Evolutionary conservation across 352 stramenopile genomes (phyloP).

Genomic region (Globisporangium paroecandrum): DNA sequence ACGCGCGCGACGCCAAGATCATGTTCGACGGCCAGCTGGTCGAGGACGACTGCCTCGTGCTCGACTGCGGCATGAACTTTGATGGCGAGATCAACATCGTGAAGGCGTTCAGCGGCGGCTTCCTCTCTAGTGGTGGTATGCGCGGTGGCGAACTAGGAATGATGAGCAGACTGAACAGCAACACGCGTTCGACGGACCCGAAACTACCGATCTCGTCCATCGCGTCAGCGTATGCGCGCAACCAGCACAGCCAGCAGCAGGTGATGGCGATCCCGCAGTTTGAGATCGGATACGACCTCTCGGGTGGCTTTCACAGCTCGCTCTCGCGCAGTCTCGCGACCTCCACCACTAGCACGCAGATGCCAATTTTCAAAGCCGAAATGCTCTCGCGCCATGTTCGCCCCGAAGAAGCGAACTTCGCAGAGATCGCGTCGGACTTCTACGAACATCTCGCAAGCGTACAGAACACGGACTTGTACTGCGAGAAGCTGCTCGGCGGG

Average conservation of each 20-base stretch:
- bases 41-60: slow-evolving; percentile 72
- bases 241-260: slow-evolving; percentile 16
- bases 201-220: slow-evolving; percentile 76
- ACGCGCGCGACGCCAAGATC: slow-evolving; percentile 44
- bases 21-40: slow-evolving; percentile 77
- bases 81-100: slow-evolving; percentile 75
- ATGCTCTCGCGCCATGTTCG: slow-evolving; percentile 55
- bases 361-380: slow-evolving; percentile 27
- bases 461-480: slow-evolving; percentile 67
- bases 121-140: background rate
- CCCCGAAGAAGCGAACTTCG: slow-evolving; percentile 73
- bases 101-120: slow-evolving; percentile 22
- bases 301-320: slow-evolving; percentile 40
- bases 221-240: slow-evolving; percentile 50
- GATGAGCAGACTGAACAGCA: slow-evolving; percentile 2
- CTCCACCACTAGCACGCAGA: slow-evolving; percentile 12
- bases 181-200: slow-evolving; percentile 24
- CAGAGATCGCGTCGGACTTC: slow-evolving; percentile 72
- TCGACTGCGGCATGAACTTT: slow-evolving; percentile 77
- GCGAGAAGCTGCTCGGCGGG: slow-evolving; percentile 64
- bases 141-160: slow-evolving; percentile 1
- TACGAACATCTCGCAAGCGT: slow-evolving; percentile 69
- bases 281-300: slow-evolving; percentile 25
- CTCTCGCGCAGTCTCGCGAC: slow-evolving; percentile 23
- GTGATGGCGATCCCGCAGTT: slow-evolving; percentile 10